Conservation (phyloP, 2,329 filamentous ascomycete genomes). For the Chaetomiaceae sp. region DNA sequence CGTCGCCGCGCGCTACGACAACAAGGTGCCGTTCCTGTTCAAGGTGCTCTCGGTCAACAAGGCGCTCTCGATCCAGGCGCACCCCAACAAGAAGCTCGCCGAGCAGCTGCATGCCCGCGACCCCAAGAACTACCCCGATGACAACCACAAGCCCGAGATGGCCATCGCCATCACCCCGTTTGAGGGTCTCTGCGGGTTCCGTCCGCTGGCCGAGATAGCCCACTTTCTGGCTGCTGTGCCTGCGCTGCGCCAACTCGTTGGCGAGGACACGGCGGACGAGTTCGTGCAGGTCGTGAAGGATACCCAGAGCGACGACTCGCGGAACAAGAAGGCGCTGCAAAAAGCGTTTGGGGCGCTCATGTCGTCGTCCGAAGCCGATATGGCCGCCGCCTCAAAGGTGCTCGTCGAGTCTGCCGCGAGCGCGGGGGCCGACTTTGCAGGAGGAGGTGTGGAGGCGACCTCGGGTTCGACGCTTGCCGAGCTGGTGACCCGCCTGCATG, state of each 20-base stretch:
- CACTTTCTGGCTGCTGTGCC: conserved; percentile 65
- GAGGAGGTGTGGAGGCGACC: conserved; percentile 62
- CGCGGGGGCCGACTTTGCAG: conserved; percentile 69
- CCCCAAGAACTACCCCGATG: conserved; percentile 92
- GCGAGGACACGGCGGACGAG: conserved; percentile 54
- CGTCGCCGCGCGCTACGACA: conserved; percentile 68
- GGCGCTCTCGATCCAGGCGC: conserved; percentile 93
- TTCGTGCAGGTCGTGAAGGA: conserved; percentile 51
- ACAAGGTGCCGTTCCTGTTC: conserved; percentile 91
- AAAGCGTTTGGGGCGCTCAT: conserved; percentile 74
- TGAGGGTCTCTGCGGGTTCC: conserved; percentile 92
- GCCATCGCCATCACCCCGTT: conserved; percentile 96
- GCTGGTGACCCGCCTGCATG: conserved; percentile 71
- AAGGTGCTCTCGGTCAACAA: conserved; percentile 96
- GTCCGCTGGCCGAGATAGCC: conserved; percentile 77
- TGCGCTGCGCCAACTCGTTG: conserved; percentile 61
- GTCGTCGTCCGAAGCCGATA: conserved; percentile 62
- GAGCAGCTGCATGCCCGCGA: conserved; percentile 82
- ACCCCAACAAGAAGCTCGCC: conserved; percentile 91
- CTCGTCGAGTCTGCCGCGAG: conserved; percentile 67
- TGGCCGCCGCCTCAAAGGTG: conserved; percentile 60
- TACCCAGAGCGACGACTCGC: conserved; percentile 39
- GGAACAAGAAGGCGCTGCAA: conserved; percentile 76
- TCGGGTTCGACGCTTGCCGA: conserved; percentile 66
- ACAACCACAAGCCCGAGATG: conserved; percentile 99